Percentiles rank a stretch among this genome's conserved stretches.
Conservation (phyloP, 1,284 basidiomycete genomes). For the Waitea zeae region DNA sequence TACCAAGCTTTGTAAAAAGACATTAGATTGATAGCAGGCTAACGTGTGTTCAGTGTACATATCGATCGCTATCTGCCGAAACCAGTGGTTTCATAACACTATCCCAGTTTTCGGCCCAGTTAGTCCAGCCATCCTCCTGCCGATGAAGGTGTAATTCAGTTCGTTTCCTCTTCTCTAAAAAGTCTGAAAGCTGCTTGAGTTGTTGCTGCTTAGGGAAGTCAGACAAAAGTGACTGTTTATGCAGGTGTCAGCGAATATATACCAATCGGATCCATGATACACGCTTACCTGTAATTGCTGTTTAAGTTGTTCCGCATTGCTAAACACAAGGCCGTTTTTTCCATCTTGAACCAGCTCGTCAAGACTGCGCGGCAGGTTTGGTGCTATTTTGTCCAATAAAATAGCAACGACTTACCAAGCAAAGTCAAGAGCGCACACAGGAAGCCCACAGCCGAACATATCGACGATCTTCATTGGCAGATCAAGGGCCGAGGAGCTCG, state of each 20-base stretch:
- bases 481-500: conserved; percentile 81
- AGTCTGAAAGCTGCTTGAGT: conserved; percentile 29
- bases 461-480: conserved; percentile 99
- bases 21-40: no score
- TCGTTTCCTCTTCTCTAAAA: conserved; percentile 16
- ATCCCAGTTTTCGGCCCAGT: conserved; percentile 81
- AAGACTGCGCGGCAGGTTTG: conserved; percentile 29
- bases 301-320: conserved; percentile 50
- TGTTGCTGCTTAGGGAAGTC: conserved; percentile 39
- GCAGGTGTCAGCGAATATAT: neutral
- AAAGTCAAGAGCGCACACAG: conserved; percentile 85
- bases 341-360: conserved; percentile 76
- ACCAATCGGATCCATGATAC: neutral
- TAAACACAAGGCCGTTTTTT: conserved; percentile 72
- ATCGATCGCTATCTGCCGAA: conserved; percentile 28
- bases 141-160: conserved; percentile 5
- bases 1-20: no score
- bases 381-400: conserved; percentile 2
- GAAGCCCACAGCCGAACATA: conserved; percentile 94
- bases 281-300: conserved; percentile 48
- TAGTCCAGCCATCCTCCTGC: conserved; percentile 40
- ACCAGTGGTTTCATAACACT: conserved; percentile 46
- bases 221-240: conserved; percentile 33
- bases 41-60: no score
- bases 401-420: conserved; percentile 41